Conservation (phyloP, 2,329 filamentous ascomycete species). For the Aureobasidium melanogenum region DNA sequence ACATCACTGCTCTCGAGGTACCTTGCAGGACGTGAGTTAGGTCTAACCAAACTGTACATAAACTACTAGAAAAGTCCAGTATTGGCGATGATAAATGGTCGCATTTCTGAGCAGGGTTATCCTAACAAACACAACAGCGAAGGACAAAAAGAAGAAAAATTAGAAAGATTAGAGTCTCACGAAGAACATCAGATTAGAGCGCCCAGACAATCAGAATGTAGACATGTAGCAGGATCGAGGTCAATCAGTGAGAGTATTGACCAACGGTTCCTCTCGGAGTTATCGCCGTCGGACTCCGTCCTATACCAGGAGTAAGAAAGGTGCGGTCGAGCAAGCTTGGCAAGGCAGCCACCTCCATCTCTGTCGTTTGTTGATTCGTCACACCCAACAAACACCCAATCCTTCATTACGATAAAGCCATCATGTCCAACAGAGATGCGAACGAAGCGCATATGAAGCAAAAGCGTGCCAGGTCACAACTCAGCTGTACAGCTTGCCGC, state of each 20-base stretch:
- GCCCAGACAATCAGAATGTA: too few species aligned
- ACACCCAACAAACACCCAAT: neutral
- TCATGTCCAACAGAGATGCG: neutral
- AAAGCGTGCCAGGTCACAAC: slow-evolving; percentile 28
- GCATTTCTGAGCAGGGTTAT: neutral
- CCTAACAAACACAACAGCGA: too few species aligned
- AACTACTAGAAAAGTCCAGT: too few species aligned
- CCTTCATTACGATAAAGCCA: neutral
- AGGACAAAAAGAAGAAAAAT: too few species aligned
- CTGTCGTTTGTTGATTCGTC: neutral
- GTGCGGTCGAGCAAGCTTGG: neutral
- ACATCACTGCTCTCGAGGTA: too few species aligned
- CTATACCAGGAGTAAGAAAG: neutral
- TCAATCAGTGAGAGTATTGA: too few species aligned
- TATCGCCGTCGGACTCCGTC: neutral
- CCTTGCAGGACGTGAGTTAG: too few species aligned
- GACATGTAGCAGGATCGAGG: too few species aligned
- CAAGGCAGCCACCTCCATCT: neutral
- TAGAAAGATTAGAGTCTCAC: too few species aligned
- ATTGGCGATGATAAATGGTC: too few species aligned
- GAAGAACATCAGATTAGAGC: too few species aligned
- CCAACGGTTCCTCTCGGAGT: neutral
- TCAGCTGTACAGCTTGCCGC: slow-evolving; percentile 28
- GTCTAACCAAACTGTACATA: too few species aligned
- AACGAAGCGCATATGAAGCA: slow-evolving; percentile 19